Percentiles rank a stretch among this genome's conserved stretches.
phyloP scores from a whole-genome alignment of 441 rosid species.

The Pelargonium cotyledonis region DNA sequence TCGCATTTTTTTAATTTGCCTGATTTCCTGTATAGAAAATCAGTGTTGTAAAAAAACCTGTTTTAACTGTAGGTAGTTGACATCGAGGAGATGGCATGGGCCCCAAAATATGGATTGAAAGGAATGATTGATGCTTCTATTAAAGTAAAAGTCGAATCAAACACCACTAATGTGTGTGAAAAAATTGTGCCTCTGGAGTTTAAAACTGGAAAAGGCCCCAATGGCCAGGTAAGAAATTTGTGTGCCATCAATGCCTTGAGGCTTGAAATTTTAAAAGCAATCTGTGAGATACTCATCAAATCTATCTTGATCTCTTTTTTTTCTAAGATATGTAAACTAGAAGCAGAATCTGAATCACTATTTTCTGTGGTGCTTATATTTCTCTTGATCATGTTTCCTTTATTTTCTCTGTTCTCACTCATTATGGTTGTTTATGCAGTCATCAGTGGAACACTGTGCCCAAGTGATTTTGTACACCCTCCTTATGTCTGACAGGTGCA shows the following conservation, averaged over 20 bases:
- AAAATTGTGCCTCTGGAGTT: slow-evolving; percentile 86
- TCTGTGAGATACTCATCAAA: neutral
- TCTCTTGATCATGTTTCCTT: slow-evolving; percentile 1
- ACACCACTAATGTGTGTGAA: slow-evolving; percentile 38
- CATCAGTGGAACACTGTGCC: slow-evolving; percentile 85
- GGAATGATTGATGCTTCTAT: slow-evolving; percentile 96
- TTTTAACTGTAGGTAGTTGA: slow-evolving; percentile 63
- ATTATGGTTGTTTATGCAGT: slow-evolving; percentile 40
- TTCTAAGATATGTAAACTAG: neutral
- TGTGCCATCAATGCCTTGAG: neutral
- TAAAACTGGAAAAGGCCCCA: slow-evolving; percentile 80
- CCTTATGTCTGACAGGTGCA: slow-evolving; percentile 97
- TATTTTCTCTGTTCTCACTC: slow-evolving; percentile 10
- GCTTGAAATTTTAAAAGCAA: slow-evolving; percentile 6
- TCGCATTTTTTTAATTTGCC: neutral
- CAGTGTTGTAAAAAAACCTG: slow-evolving; percentile 5
- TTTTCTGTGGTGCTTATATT: neutral
- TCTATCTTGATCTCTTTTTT: neutral
- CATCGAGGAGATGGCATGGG: slow-evolving; percentile 99
- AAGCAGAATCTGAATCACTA: neutral
- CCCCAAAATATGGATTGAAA: slow-evolving; percentile 93
- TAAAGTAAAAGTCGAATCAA: slow-evolving; percentile 56
- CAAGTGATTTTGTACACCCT: slow-evolving; percentile 97
- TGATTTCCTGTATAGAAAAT: neutral
- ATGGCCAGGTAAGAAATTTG: slow-evolving; percentile 61